A percentile compares a stretch with the other conserved stretches of the same genome.
phyloP scores from a whole-genome alignment of 441 rosid genomes.

The Omphalea diandra region DNA sequence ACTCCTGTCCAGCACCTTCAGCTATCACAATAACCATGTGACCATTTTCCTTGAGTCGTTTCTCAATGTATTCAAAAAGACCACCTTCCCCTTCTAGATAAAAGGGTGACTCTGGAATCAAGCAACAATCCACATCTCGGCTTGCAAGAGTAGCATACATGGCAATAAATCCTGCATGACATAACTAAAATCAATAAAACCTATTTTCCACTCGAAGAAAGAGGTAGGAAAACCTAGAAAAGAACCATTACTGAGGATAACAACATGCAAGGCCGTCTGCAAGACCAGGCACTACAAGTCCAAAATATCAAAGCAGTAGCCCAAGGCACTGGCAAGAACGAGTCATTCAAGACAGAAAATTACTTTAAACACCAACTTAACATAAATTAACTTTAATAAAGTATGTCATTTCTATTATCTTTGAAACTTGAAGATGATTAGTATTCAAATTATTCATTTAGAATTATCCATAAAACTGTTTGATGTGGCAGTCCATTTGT shows the following conservation, averaged over 20 bases:
- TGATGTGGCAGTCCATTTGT: neutral
- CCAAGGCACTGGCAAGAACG: too few relatives aligned
- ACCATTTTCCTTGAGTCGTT: constrained; percentile 69
- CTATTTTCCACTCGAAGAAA: neutral
- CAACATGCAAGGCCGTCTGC: neutral
- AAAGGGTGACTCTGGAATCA: constrained; percentile 96
- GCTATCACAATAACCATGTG: constrained; percentile 96
- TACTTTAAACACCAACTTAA: neutral
- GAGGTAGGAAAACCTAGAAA: neutral
- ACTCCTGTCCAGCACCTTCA: constrained; percentile 97
- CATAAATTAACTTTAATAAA: neutral
- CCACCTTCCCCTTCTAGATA: constrained; percentile 93
- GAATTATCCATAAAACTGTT: neutral
- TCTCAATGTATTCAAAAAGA: constrained; percentile 73
- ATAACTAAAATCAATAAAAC: neutral
- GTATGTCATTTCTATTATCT: neutral
- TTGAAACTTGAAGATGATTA: neutral
- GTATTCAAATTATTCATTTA: neutral
- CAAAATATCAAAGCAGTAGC: too few relatives aligned
- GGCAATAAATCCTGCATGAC: constrained; percentile 78
- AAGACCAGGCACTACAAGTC: neutral
- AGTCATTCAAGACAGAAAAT: neutral
- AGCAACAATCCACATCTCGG: constrained; percentile 94
- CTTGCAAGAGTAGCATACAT: constrained; percentile 96
- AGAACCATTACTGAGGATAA: neutral